Percentiles rank a stretch among this genome's conserved stretches.
These are phyloP conservation scores for Aegilops speltoides DNA, from an alignment of 176 grass and related monocot species.

Conservation along the genomic window DNA sequence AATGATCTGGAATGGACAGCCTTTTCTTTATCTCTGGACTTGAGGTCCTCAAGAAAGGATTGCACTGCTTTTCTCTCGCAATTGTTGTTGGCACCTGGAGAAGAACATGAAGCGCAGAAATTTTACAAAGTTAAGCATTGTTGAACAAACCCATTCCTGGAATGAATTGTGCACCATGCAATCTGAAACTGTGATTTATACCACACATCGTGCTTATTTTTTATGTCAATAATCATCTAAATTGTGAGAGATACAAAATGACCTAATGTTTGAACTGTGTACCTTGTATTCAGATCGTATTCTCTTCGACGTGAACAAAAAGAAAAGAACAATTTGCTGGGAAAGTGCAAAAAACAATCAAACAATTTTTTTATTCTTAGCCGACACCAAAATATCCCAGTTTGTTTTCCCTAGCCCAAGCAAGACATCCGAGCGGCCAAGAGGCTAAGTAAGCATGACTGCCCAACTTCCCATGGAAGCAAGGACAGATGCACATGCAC, in stretches of 20 bases:
- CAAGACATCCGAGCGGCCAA: neutral
- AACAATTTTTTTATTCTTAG: neutral
- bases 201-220: neutral
- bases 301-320: neutral
- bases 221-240: neutral
- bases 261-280: neutral
- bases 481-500: neutral
- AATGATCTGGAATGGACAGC: slow-evolving; percentile 72
- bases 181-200: neutral
- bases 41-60: slow-evolving; percentile 88
- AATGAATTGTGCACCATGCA: neutral
- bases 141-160: neutral
- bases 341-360: neutral
- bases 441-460: neutral
- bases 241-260: neutral
- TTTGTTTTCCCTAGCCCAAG: neutral
- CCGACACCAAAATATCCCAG: neutral
- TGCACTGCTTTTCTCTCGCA: slow-evolving; percentile 85
- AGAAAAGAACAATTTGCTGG: neutral
- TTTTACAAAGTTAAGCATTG: neutral
- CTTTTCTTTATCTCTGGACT: slow-evolving; percentile 69
- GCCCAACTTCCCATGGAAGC: neutral
- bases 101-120: neutral
- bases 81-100: slow-evolving; percentile 85
- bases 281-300: neutral